Base-by-base conservation (phyloP, 768 basidiomycete species). In the Cystofilobasidium ferigula region DNA sequence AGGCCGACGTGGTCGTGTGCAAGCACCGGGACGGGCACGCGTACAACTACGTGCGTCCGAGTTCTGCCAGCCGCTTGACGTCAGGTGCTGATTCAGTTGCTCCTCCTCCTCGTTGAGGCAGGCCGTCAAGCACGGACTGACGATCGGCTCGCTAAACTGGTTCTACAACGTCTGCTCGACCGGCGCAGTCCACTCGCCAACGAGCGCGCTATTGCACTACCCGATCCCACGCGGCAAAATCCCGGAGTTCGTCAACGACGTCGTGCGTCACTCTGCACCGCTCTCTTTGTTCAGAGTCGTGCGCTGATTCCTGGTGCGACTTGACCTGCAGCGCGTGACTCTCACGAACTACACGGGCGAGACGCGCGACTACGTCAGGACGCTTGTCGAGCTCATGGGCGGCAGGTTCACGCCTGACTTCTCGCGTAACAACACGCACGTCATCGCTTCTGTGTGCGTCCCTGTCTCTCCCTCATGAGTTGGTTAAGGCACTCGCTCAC, bases 331-430 rank as follows among this genome's bases (percentile, higher is more conserved):
- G 87, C 80, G 83, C 70, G 84, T 94, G 62, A 88, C 90, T 0
- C 80, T 94, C 1, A 90, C 90, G 0, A 93, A 93, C 72, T 94
- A 92, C 73, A 87, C 88, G 0, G 91, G 92, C 2, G 84, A 85
- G 42, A 81, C 87, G 8, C 81, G 91, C 2, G 91, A 94, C 61
- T 93, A 93, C 72, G 80, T 97, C 59, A 90, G 90, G 77, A 85
- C 83, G 69, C 78, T 97, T 20, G 87, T 97, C 59, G 77, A 77
- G 7, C 76, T 82, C 6, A 83, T 89, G 81, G 92, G 90, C 1
- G 90, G 83, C 0, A 80, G 76, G 32, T 93, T 90, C 71, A 89
- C 89, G 2, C 84, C 90, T 0, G 87, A 83, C 57, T 87, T 97
- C 86, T 82, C 83, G 0, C 61, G 48, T 7, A 77, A 78, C 26